phyloP scores from a whole-genome alignment of 2,329 filamentous ascomycete species.

The Pseudogymnoascus sp. region DNA sequence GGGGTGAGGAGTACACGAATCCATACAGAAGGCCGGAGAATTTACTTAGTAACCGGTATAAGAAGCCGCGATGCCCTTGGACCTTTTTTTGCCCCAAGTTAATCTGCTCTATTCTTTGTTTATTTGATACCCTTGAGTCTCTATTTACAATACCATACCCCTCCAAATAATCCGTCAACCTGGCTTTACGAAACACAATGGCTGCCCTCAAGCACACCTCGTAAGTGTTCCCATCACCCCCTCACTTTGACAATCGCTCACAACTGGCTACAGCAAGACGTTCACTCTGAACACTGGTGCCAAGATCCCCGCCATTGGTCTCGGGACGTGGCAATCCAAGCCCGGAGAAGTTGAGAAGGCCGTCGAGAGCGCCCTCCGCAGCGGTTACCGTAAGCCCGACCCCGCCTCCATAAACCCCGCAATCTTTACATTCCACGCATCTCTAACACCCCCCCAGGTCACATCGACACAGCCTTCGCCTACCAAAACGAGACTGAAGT shows the following conservation, averaged over 20 bases:
- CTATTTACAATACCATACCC: not conserved
- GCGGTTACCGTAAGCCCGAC: slow-evolving; percentile 69
- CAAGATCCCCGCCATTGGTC: slow-evolving; percentile 68
- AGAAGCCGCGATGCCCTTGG: not conserved
- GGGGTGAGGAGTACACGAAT: not conserved
- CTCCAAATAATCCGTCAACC: not conserved
- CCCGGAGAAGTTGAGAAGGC: slow-evolving; percentile 59
- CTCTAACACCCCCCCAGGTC: slow-evolving; percentile 33
- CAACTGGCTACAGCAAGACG: slow-evolving; percentile 34
- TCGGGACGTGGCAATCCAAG: slow-evolving; percentile 72
- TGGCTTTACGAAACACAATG: not conserved
- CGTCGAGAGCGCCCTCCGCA: slow-evolving; percentile 58
- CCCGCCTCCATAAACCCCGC: slow-evolving; percentile 33
- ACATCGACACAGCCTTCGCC: slow-evolving; percentile 64
- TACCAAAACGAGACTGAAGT: slow-evolving; percentile 72
- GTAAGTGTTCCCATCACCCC: slow-evolving; percentile 13
- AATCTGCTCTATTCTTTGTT: not conserved
- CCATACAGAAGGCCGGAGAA: not conserved
- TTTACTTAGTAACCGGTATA: not conserved
- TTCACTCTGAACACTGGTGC: slow-evolving; percentile 68
- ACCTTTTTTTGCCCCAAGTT: not conserved
- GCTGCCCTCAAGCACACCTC: slow-evolving; percentile 13
- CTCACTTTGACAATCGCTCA: slow-evolving; percentile 18
- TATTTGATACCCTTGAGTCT: slow-evolving; percentile 5
- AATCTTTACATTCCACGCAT: slow-evolving; percentile 4